Base-by-base conservation (phyloP, 192 early-diverging fungal genomes). In the Pilobolus umbonatus region DNA sequence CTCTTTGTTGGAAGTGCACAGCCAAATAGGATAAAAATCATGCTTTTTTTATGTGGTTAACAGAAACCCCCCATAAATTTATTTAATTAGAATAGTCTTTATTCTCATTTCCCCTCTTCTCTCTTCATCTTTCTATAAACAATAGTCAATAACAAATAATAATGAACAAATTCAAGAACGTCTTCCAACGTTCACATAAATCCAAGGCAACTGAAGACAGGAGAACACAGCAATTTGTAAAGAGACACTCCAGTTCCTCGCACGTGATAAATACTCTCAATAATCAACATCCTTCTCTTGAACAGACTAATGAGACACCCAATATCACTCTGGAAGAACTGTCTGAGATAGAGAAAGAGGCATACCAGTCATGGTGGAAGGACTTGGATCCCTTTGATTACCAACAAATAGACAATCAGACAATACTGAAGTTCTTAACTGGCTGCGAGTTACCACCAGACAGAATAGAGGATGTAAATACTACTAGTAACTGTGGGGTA, bases 291-390 rank as follows among this genome's bases (percentile, higher is more conserved):
- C 51, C 51, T 11, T n/a, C n/a, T n/a, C n/a, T n/a, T n/a, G n/a
- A n/a, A n/a, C n/a, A n/a, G n/a, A n/a, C n/a, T n/a, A 36, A 17
- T 15, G 30, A 28, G 24, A 29, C 57, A 48, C 57, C 57, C 9
- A 32, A 21, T 24, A 59, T 59, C 10, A 31, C 12, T 17, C 34
- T 59, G 4, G 0, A 14, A 7, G 57, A 59, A 25, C 19, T 55
- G 28, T 56, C 62, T 19, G 62, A 64, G 21, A 45, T 24, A 43
- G 62, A 64, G 19, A 42, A 48, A 15, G 5, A 17, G 3, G 51
- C 42, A 8, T 67, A 61, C 60, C 19, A 19, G 10, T 56, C 64
- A 19, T 72, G 70, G 70, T 72, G 64, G 64, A 65, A 72, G 22
- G 64, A 62, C 25, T 48, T 72, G 12, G 70, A 72, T 34, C 70